Conservation (phyloP, 2,329 filamentous ascomycete genomes). For the Knufia petricola region DNA sequence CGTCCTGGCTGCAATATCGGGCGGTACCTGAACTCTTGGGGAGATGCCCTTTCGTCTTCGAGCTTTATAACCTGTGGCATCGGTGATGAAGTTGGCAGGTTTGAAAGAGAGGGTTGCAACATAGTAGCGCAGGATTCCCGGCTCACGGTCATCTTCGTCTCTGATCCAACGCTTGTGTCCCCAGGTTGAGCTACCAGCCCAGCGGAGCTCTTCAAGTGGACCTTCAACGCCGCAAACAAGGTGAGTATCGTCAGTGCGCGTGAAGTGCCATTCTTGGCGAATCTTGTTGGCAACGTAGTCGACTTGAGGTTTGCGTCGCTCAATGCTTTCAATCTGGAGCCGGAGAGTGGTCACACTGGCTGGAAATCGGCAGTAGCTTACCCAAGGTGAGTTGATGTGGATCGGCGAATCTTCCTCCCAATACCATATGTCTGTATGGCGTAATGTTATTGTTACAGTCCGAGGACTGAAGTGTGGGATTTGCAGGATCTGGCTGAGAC, state of each 20-base stretch:
- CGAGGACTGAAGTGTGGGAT: conserved; percentile 28
- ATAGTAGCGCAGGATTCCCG: conserved; percentile 37
- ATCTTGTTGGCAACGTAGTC: conserved; percentile 31
- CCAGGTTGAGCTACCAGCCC: conserved; percentile 39
- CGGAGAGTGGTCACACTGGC: conserved; percentile 31
- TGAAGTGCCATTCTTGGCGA: conserved; percentile 7
- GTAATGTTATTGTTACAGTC: conserved; percentile 37
- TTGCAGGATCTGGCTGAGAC: conserved; percentile 24
- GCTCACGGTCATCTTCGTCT: conserved; percentile 32
- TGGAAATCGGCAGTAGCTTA: conserved; percentile 26
- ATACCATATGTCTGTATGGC: conserved; percentile 43
- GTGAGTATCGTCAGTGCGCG: conserved; percentile 4
- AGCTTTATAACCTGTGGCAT: not conserved
- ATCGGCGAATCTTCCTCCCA: conserved; percentile 35
- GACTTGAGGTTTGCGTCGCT: conserved; percentile 38
- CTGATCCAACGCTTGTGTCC: conserved; percentile 30
- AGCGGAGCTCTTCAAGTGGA: conserved; percentile 18
- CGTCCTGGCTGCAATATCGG: not conserved
- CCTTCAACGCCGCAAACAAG: not conserved
- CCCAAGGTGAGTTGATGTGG: conserved; percentile 31
- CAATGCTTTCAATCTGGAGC: conserved; percentile 42
- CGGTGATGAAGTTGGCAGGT: conserved; percentile 23
- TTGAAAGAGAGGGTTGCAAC: conserved; percentile 34
- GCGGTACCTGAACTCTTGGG: not conserved
- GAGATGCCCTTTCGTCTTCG: not conserved